phyloP scores from a whole-genome alignment of 83 land plant species.

The Diphasiastrum complanatum region DNA sequence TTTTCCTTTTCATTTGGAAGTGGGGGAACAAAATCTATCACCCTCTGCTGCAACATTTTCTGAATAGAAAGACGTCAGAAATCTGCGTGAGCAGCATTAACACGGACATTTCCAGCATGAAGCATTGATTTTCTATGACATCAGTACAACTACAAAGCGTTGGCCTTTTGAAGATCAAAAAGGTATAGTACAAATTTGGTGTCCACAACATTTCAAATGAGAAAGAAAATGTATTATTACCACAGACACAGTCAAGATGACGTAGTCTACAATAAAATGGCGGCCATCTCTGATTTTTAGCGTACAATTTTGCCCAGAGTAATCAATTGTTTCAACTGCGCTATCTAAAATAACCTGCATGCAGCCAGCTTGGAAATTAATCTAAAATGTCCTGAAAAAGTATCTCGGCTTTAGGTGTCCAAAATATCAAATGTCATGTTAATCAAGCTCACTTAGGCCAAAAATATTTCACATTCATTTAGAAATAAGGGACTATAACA shows the following conservation, averaged over 20 bases:
- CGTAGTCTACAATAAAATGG: constrained; percentile 12
- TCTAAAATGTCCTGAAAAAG: too few species aligned
- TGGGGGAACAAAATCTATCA: constrained; percentile 15
- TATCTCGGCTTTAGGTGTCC: too few species aligned
- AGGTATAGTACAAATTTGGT: too few species aligned
- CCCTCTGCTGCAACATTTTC: constrained; percentile 23
- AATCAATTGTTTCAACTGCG: constrained; percentile 12
- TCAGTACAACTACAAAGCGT: too few species aligned
- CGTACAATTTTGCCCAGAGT: neutral
- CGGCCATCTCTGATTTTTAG: constrained; percentile 12
- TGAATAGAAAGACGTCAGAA: neutral
- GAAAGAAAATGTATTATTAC: neutral
- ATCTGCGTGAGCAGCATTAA: neutral
- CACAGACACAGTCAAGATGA: constrained; percentile 21
- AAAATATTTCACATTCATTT: too few species aligned
- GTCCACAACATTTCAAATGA: neutral
- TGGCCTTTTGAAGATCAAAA: too few species aligned
- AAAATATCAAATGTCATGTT: too few species aligned
- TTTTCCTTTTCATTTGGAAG: constrained; percentile 18
- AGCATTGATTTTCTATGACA: too few species aligned
- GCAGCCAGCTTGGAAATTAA: too few species aligned
- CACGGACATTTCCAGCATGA: neutral
- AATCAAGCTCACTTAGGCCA: too few species aligned
- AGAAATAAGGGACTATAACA: too few species aligned
- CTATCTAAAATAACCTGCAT: constrained; percentile 19